These are phyloP conservation scores for Globisporangium barbulae DNA, from an alignment of 352 stramenopile genomes.

Conservation along the genomic window DNA sequence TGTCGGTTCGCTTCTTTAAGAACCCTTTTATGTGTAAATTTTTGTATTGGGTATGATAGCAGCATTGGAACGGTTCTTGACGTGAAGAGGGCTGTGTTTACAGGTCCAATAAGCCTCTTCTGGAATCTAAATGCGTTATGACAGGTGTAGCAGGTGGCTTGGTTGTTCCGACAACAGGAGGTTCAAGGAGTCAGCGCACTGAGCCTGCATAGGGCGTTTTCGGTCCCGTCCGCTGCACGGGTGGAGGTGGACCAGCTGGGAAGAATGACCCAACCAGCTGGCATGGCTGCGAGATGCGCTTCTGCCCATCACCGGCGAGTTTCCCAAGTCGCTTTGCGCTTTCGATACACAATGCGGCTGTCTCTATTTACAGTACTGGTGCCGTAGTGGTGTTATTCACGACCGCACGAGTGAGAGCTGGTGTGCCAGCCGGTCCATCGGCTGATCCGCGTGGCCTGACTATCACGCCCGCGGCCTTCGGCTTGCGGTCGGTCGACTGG, in stretches of 20 bases:
- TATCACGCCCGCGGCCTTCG: neutral
- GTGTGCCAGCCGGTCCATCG: slow-evolving; percentile 11
- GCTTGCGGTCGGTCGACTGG: slow-evolving; percentile 6
- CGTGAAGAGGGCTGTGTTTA: neutral
- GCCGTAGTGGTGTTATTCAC: slow-evolving; percentile 3
- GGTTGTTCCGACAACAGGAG: slow-evolving; percentile 5
- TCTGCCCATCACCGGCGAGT: slow-evolving; percentile 15
- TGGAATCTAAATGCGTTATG: neutral
- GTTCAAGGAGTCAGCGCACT: slow-evolving; percentile 19
- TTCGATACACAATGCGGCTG: neutral
- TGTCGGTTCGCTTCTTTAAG: neutral
- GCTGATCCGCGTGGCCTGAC: neutral
- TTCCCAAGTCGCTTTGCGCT: slow-evolving; percentile 5
- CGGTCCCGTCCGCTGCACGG: slow-evolving; percentile 4
- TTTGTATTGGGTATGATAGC: neutral
- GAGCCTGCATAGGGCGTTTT: neutral
- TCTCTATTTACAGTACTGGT: slow-evolving; percentile 10
- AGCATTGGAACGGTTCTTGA: no score
- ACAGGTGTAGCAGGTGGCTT: neutral
- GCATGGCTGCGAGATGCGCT: slow-evolving; percentile 2
- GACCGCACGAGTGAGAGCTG: slow-evolving; percentile 10
- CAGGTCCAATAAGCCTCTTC: neutral
- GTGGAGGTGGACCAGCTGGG: slow-evolving; percentile 20
- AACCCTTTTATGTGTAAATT: neutral
- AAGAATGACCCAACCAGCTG: slow-evolving; percentile 23